These are phyloP conservation scores for Chlorokybus atmophyticus DNA, from an alignment of 139 green algal species.

Conservation along the genomic window DNA sequence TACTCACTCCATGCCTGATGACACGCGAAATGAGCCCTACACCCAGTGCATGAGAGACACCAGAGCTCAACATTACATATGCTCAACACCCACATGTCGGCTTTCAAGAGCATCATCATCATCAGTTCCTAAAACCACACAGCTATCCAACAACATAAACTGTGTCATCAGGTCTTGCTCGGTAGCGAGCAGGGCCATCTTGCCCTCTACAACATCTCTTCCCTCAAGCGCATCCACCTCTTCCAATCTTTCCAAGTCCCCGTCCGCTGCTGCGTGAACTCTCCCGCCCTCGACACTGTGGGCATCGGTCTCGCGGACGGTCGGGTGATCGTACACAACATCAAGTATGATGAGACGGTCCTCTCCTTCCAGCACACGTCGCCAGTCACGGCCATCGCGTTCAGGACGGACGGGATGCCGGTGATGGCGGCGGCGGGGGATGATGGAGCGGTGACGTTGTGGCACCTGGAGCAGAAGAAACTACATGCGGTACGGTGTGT, in stretches of 20 bases:
- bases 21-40: no score
- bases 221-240: constrained; percentile 45
- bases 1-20: no score
- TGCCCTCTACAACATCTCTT: constrained; percentile 81
- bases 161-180: constrained; percentile 27
- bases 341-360: constrained; percentile 51
- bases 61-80: no score
- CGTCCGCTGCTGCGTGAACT: constrained; percentile 50
- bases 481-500: no score
- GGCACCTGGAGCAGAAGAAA: constrained; percentile 71
- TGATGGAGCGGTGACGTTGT: constrained; percentile 74
- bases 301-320: constrained; percentile 78
- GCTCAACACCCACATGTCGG: no score
- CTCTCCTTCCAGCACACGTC: constrained; percentile 47
- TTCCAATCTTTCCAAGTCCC: constrained; percentile 48
- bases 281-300: constrained; percentile 84
- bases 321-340: constrained; percentile 65
- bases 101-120: neutral
- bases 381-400: constrained; percentile 18
- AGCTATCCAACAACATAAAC: neutral
- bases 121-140: neutral
- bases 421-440: neutral
- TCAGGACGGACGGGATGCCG: constrained; percentile 12
- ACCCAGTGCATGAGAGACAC: no score
- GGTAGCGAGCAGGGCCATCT: constrained; percentile 52